Evolutionary conservation across 805 yeast genomes (phyloP).

Genomic region (Candida caryicola): DNA sequence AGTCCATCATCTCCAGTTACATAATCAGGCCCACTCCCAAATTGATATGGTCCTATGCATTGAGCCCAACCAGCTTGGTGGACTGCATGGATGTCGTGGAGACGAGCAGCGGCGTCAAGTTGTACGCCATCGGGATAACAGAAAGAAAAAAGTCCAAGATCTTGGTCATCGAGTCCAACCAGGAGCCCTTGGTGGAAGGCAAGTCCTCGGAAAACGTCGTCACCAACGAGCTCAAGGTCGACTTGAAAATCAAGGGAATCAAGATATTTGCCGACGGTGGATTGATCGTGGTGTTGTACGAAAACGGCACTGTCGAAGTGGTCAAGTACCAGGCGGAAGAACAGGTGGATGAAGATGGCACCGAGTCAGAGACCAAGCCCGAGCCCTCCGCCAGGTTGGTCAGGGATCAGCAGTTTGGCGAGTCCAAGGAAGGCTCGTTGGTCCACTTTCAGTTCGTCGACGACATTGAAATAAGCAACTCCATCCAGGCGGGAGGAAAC

Average conservation of each 20-base stretch:
- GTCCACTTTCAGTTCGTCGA: slow-evolving; percentile 30
- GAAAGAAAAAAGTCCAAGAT: slow-evolving; percentile 31
- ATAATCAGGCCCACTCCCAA: slow-evolving; percentile 57
- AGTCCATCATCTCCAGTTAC: slow-evolving; percentile 50
- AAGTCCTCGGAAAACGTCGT: slow-evolving; percentile 4
- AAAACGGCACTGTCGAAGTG: slow-evolving; percentile 27
- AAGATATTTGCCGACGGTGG: slow-evolving; percentile 9
- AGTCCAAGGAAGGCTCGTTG: slow-evolving; percentile 20
- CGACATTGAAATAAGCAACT: slow-evolving; percentile 17
- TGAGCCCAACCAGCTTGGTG: slow-evolving; percentile 46
- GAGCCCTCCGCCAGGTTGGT: slow-evolving; percentile 5
- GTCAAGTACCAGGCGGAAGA: slow-evolving; percentile 6
- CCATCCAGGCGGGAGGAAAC: slow-evolving; percentile 14
- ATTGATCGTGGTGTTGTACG: slow-evolving; percentile 18
- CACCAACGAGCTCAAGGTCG: slow-evolving; percentile 10
- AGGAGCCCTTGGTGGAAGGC: slow-evolving; percentile 7
- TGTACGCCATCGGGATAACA: slow-evolving; percentile 40
- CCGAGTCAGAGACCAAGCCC: slow-evolving; percentile 7
- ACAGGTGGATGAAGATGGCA: slow-evolving; percentile 1
- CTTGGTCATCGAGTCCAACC: slow-evolving; percentile 18
- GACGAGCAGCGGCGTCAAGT: slow-evolving; percentile 9
- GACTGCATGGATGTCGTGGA: slow-evolving; percentile 37
- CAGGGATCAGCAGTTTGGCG: slow-evolving; percentile 12
- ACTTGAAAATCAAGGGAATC: slow-evolving; percentile 7
- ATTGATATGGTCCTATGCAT: slow-evolving; percentile 52